Evolutionary conservation across 305 asterid species (phyloP).

Genomic region (Solanum aculeatissimum): DNA sequence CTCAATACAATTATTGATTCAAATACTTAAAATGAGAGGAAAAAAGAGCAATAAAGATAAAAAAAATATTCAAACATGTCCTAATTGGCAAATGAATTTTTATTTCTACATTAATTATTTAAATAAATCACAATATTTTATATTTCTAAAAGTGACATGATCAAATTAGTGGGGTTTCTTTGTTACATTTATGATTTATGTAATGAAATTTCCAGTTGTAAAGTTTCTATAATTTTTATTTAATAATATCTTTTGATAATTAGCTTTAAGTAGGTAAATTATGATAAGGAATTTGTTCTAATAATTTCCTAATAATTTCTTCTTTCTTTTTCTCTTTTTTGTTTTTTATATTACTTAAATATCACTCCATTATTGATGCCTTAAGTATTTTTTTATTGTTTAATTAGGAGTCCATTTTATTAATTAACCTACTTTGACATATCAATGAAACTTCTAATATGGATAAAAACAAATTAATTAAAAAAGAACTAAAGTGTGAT

Average conservation of each 20-base stretch:
- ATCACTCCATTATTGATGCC: neutral
- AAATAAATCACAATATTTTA: conserved; percentile 1
- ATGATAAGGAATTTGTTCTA: neutral
- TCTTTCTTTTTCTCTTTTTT: neutral
- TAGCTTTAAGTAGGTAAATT: conserved; percentile 11
- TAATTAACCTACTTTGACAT: neutral
- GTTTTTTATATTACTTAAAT: neutral
- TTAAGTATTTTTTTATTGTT: neutral
- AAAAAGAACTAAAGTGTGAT: neutral
- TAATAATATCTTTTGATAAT: neutral
- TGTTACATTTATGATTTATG: neutral
- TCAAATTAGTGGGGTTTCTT: neutral
- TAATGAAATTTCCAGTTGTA: neutral
- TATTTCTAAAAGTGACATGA: neutral
- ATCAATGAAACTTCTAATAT: neutral
- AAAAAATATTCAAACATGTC: neutral
- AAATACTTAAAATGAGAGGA: neutral
- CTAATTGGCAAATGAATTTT: neutral
- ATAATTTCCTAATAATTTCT: neutral
- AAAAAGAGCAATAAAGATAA: neutral
- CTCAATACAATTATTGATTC: conserved; percentile 4
- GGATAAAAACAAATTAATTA: neutral
- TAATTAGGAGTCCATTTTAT: neutral
- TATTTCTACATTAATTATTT: neutral
- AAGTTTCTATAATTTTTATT: neutral